phyloP scores from a whole-genome alignment of 2,329 filamentous ascomycete species.

The Colletotrichum brevisporum region DNA sequence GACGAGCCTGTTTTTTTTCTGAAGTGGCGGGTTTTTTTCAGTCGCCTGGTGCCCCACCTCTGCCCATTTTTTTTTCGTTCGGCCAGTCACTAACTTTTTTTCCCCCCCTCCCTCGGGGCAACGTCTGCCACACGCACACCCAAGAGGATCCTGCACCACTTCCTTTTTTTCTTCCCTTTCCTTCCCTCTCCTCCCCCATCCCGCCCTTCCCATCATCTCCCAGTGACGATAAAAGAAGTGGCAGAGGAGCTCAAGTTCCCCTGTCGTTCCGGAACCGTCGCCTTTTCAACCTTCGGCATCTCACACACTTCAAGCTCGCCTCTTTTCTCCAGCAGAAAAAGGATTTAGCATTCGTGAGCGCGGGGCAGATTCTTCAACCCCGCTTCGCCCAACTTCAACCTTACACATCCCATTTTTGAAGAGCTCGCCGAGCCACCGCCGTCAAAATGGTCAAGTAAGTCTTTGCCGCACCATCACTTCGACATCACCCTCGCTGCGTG shows the following conservation, averaged over 20 bases:
- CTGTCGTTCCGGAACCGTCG: slow-evolving; percentile 55
- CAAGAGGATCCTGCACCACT: slow-evolving; percentile 34
- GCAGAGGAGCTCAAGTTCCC: slow-evolving; percentile 53
- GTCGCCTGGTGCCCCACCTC: slow-evolving; percentile 43
- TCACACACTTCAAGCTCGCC: slow-evolving; percentile 37
- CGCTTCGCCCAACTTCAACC: slow-evolving; percentile 55
- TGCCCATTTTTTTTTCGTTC: slow-evolving; percentile 41
- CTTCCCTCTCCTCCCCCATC: slow-evolving; percentile 30
- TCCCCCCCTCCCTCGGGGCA: slow-evolving; percentile 25
- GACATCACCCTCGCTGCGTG: too few relatives aligned
- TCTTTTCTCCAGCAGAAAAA: slow-evolving; percentile 39
- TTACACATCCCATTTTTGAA: slow-evolving; percentile 52
- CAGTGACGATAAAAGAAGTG: slow-evolving; percentile 57
- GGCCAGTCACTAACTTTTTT: slow-evolving; percentile 41
- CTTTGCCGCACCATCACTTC: slow-evolving; percentile 9
- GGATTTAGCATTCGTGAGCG: slow-evolving; percentile 41
- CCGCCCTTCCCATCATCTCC: slow-evolving; percentile 42
- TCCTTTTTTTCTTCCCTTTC: slow-evolving; percentile 41
- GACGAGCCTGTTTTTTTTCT: background rate
- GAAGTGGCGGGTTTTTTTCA: slow-evolving; percentile 43
- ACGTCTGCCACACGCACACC: slow-evolving; percentile 29
- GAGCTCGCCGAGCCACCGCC: slow-evolving; percentile 73
- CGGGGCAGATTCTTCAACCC: slow-evolving; percentile 55
- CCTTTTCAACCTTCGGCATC: slow-evolving; percentile 47
- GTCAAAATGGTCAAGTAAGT: slow-evolving; percentile 99